Evolutionary conservation across 75 land plant genomes (phyloP).

Genomic region (Cunninghamia lanceolata): DNA sequence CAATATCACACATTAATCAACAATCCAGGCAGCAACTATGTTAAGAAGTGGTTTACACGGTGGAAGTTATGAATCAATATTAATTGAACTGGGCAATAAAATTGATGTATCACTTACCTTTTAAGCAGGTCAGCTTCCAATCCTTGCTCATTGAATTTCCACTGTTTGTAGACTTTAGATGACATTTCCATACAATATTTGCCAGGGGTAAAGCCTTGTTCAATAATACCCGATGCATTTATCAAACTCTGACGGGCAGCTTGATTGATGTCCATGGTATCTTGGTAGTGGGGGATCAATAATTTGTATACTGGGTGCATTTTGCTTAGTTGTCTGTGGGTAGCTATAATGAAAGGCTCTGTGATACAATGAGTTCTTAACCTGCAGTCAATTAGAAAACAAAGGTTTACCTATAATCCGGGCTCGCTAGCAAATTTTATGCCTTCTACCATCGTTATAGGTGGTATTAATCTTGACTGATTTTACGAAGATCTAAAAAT

Average conservation of each 20-base stretch:
- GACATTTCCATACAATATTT: slow-evolving; percentile 71
- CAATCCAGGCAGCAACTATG: no score
- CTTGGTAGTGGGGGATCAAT: slow-evolving; percentile 64
- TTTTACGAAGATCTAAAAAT: no score
- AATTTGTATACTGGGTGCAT: slow-evolving; percentile 68
- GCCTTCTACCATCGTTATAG: neutral
- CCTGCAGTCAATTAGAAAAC: slow-evolving; percentile 23
- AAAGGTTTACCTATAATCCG: no score
- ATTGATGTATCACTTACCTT: slow-evolving; percentile 11
- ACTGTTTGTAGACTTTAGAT: slow-evolving; percentile 56
- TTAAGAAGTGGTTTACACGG: no score
- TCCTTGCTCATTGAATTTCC: slow-evolving; percentile 70
- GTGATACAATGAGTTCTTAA: slow-evolving; percentile 54
- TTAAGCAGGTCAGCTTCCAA: slow-evolving; percentile 64
- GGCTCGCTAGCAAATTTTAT: no score
- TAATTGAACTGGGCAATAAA: neutral
- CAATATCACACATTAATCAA: no score
- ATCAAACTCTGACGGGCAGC: slow-evolving; percentile 59
- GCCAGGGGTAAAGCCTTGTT: slow-evolving; percentile 61
- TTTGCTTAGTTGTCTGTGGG: slow-evolving; percentile 58
- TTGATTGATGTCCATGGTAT: slow-evolving; percentile 81
- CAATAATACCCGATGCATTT: slow-evolving; percentile 77
- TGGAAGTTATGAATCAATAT: no score
- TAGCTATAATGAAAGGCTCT: slow-evolving; percentile 75
- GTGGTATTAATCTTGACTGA: neutral